Base-by-base conservation (phyloP, 2,329 filamentous ascomycete species). In the Teratosphaeria nubilosa region DNA sequence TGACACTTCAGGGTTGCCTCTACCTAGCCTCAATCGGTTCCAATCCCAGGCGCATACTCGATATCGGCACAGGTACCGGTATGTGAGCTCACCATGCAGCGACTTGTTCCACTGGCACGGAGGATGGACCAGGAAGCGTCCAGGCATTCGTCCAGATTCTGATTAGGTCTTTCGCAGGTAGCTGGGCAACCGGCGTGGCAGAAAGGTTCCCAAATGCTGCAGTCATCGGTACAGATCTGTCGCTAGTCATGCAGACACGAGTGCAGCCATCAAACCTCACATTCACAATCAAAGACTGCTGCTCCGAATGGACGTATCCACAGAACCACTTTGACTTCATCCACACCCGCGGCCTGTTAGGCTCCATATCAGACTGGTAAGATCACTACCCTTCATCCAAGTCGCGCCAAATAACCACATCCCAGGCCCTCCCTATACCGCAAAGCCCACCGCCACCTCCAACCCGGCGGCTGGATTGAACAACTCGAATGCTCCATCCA, bases 241-340 rank as follows among this genome's bases (percentile, higher is more conserved):
- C 72, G 5, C 20, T 6, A 14, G 69, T 64, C 20, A 67, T 70
- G 5, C 68, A 68, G 59, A 65, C 67, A 30, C 61, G 61, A 10
- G 63, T 65, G 61, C 62, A 66, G 41, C 65, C 65, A 5, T 69
- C 73, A 1, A 78, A 78, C 62, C 69, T 76, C 57, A 67, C 66
- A 30, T 78, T 77, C 65, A 74, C 77, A 63, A 72, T 78, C 62
- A 75, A 78, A 63, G 76, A 78, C 64, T 69, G 66, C 62, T 60
- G 58, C 48, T 65, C 64, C 53, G 66, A 73, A 53, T 77, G 76
- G 75, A 71, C 71, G 7, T 77, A 74, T 61, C 69, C 71, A 1
- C 56, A 65, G 9, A 58, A 68, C 51, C 63, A 67, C 62, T 76
- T 77, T 58, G 74, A 76, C 58, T 72, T 76, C 56, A 67, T 77